These are phyloP conservation scores for Oehlia diaphana DNA, from an alignment of 192 early-diverging fungal species.

Conservation along the genomic window DNA sequence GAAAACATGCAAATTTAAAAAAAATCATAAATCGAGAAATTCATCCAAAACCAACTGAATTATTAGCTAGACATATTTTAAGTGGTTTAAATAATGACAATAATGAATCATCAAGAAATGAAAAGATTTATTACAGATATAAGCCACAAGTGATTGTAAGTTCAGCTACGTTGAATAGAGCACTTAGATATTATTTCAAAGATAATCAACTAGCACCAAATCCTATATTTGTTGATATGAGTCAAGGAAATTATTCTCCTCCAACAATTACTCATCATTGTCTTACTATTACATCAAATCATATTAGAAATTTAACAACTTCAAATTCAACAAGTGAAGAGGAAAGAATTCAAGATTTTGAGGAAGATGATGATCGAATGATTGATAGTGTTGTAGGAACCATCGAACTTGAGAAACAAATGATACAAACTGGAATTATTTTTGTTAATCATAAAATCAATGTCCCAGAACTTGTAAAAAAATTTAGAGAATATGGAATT, in stretches of 20 bases:
- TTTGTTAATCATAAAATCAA: constrained; percentile 48
- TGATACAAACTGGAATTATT: constrained; percentile 43
- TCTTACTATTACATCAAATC: constrained; percentile 43
- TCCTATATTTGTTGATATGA: constrained; percentile 62
- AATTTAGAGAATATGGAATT: constrained; percentile 38
- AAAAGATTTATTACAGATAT: not conserved
- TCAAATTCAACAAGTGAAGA: not conserved
- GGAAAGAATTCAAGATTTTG: constrained; percentile 26
- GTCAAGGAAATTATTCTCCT: constrained; percentile 38
- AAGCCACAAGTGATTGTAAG: constrained; percentile 58
- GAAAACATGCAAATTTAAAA: constrained; percentile 44
- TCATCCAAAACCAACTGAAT: constrained; percentile 51
- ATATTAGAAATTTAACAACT: constrained; percentile 48
- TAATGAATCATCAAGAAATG: not conserved
- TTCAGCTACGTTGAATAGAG: constrained; percentile 74
- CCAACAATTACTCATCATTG: constrained; percentile 53
- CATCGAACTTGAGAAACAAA: constrained; percentile 40
- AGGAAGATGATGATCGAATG: constrained; percentile 52
- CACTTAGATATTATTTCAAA: constrained; percentile 58
- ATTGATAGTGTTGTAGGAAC: constrained; percentile 47
- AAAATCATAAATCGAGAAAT: constrained; percentile 38
- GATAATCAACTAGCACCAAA: constrained; percentile 49
- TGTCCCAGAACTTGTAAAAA: constrained; percentile 32
- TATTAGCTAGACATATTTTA: constrained; percentile 36
- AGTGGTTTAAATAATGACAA: constrained; percentile 10